Evolutionary conservation across 768 basidiomycete species (phyloP), one percentile per base, ranked within the genome.

Genomic region (Mycena haematopus): DNA sequence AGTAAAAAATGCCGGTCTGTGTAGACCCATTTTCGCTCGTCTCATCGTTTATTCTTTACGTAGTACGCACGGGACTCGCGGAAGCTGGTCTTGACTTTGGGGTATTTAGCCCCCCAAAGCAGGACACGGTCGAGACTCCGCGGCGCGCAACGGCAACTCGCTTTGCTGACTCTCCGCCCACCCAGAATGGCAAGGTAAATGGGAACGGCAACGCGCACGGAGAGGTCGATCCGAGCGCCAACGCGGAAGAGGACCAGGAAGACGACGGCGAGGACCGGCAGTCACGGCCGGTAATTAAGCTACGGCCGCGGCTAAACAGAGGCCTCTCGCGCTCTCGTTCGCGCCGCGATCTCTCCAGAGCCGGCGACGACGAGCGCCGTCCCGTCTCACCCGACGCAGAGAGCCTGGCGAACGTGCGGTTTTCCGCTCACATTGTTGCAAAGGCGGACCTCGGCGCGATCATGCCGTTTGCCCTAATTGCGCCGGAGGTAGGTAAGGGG

Each of bases 381-480:
- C 88, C 89, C 8, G 47, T 80, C 52, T 77, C 80, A 50, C 88
- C 86, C 17, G 87, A 90, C 66, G 76, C 78, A 57, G 90, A 90
- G 33, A 91, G 88, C 66, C 77, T 93, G 24, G 89, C 91, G 21
- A 90, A 87, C 68, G 81, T 90, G 54, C 87, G 90, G 40, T 92
- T 92, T 76, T 91, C 90, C 11, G 91, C 91, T 9, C 82, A 85
- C 57, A 77, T 84, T 53, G 80, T 93, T 24, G 81, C 88, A 17
- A 88, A 85, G 70, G 78, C 78, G 11, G 85, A 88, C 69, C 76
- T 93, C 52, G 78, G 74, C 27, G 74, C 77, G 14, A 74, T 89
- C 22, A 80, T 94, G 65, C 92, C 92, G 6, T 94, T 94, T 70
- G 91, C 91, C 9, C 76, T 95, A 50, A 89, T 94, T 70, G 82